These are phyloP conservation scores for Starmerella kuoi DNA, from an alignment of 805 yeast species.

Conservation along the genomic window DNA sequence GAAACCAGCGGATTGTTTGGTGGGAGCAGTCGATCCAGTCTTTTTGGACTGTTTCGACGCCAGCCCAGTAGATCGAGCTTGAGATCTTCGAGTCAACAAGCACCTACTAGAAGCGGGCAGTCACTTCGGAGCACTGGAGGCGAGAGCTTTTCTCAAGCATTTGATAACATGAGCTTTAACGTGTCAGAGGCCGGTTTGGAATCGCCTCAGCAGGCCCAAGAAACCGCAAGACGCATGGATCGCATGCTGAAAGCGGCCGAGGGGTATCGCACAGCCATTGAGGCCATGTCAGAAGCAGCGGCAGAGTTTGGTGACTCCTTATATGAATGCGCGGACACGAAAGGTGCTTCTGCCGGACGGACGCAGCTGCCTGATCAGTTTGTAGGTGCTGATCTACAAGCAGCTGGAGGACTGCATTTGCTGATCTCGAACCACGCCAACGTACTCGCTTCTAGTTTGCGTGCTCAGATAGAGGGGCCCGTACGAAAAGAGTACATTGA, in stretches of 20 bases:
- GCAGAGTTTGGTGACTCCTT: conserved; percentile 60
- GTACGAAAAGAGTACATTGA: conserved; percentile 35
- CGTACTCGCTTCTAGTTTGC: conserved; percentile 47
- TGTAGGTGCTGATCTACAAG: conserved; percentile 49
- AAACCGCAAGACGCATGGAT: conserved; percentile 24
- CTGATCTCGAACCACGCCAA: conserved; percentile 67
- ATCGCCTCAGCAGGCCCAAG: conserved; percentile 17
- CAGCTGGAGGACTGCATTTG: conserved; percentile 67
- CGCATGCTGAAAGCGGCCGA: conserved; percentile 38
- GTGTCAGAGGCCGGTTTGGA: conserved; percentile 9
- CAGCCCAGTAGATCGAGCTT: not conserved
- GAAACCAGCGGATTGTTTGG: conserved; percentile 2
- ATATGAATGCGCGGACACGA: conserved; percentile 49
- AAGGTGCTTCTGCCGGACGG: conserved; percentile 33
- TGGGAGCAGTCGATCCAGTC: conserved; percentile 15
- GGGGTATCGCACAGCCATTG: conserved; percentile 37
- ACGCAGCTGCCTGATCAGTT: conserved; percentile 13
- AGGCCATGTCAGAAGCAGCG: conserved; percentile 44
- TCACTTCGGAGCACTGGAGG: conserved; percentile 1
- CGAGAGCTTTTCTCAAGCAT: conserved; percentile 17
- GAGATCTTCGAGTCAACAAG: not conserved
- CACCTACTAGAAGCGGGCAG: not conserved
- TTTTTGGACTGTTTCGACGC: conserved; percentile 19
- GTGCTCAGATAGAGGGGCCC: conserved; percentile 45
- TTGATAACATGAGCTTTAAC: conserved; percentile 18